Percentiles rank a stretch among this genome's conserved stretches.
These are phyloP conservation scores for Suillus discolor DNA, from an alignment of 768 basidiomycete species.

Conservation along the genomic window DNA sequence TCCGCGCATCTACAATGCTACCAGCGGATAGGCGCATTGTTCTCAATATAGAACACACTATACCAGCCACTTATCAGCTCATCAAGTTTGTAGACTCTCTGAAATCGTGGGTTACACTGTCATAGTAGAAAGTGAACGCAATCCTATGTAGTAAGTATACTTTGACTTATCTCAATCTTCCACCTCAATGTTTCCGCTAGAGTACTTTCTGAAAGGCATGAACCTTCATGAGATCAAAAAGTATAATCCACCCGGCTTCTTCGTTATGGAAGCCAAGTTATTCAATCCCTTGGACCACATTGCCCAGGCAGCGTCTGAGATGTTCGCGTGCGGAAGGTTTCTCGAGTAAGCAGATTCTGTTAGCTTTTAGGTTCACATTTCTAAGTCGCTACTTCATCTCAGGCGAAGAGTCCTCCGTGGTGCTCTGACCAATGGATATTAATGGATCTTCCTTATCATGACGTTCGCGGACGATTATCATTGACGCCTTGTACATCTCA, in stretches of 20 bases:
- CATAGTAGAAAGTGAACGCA: neutral
- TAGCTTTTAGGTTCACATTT: neutral
- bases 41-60: neutral
- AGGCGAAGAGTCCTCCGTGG: neutral
- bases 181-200: neutral
- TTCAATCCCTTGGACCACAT: neutral
- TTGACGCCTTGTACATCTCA: too few species aligned
- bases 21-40: neutral
- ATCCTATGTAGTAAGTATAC: neutral
- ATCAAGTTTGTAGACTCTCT: neutral
- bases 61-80: neutral
- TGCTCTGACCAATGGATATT: neutral
- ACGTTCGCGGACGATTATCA: neutral
- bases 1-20: neutral
- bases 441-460: neutral
- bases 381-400: neutral
- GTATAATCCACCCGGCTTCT: neutral
- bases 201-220: neutral
- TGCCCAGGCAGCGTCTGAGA: neutral
- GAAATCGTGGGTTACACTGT: neutral
- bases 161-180: neutral
- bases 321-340: neutral
- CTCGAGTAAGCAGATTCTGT: neutral
- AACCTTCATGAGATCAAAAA: too few species aligned
- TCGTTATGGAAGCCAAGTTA: neutral